phyloP scores from a whole-genome alignment of 805 yeast genomes.

The Clavispora santaluciae region DNA sequence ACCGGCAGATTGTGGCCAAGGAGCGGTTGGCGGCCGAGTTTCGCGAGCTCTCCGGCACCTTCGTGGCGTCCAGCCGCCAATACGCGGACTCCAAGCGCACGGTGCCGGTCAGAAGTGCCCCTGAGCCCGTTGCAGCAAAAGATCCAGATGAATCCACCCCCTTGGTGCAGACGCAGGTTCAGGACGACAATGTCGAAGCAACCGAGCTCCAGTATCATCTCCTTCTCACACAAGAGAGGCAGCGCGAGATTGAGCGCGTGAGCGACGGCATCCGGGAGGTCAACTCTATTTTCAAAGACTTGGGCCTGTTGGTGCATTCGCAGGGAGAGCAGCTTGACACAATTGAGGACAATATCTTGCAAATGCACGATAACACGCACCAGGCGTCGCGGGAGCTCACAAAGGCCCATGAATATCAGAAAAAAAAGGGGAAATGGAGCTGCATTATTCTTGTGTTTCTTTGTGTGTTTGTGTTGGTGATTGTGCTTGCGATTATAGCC shows the following conservation, averaged over 20 bases:
- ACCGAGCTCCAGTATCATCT: conserved; percentile 59
- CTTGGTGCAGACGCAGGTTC: conserved; percentile 29
- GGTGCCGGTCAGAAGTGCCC: conserved; percentile 15
- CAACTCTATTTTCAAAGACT: conserved; percentile 77
- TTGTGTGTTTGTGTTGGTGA: conserved; percentile 51
- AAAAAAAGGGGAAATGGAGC: conserved; percentile 65
- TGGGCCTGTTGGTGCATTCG: conserved; percentile 71
- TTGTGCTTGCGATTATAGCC: conserved; percentile 52
- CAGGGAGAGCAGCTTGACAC: conserved; percentile 85
- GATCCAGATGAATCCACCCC: conserved; percentile 34
- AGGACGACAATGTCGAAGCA: conserved; percentile 39
- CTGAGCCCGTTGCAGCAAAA: conserved; percentile 8
- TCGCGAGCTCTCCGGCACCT: conserved; percentile 41
- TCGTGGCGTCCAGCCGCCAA: conserved; percentile 39
- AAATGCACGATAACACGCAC: conserved; percentile 58
- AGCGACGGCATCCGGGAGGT: conserved; percentile 79
- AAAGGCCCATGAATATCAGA: conserved; percentile 74
- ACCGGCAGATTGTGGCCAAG: conserved; percentile 39
- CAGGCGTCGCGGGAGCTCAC: conserved; percentile 65
- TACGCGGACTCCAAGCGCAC: conserved; percentile 46
- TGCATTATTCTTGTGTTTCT: conserved; percentile 59
- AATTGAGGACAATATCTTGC: conserved; percentile 72
- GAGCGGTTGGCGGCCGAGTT: conserved; percentile 56
- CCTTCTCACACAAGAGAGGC: conserved; percentile 64
- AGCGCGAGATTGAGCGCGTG: conserved; percentile 65